Base-by-base conservation (phyloP, 129 eudicot species). In the Flaveria sonorensis region DNA sequence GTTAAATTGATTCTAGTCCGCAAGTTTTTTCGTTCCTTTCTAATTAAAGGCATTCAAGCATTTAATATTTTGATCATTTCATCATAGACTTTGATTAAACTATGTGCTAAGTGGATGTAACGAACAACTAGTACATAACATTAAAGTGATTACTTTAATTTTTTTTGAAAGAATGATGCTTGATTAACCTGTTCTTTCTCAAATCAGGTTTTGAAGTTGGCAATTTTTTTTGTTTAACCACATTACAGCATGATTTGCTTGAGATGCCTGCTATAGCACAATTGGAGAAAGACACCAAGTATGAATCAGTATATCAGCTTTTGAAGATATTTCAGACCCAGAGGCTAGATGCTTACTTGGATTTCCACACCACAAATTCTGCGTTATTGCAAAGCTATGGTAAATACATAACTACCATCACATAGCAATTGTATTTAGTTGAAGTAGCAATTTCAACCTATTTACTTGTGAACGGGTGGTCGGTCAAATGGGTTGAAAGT, bases 211-310 rank as follows among this genome's bases (percentile, higher is more conserved):
- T 11, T 56, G 11, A 45, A 48, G 8, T 56, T 69, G 39, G 57
- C 43, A 3, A 53, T 70, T 14, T 20, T 66, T 30, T 79, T n/a
- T 39, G 18, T 26, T 24, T 24, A 7, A 40, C 32, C 51, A 36
- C 50, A 21, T 62, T 64, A 72, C 89, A 93, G 98, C 89, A 86
- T 76, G 97, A 91, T 84, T 86, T 90, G 83, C 89, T 93, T 68
- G 97, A 87, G 65, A 84, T n/a, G 85, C 96, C 93, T 51, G 89
- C 97, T 52, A 85, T 93, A 73, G 82, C 84, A 20, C 98, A 93
- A 70, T 78, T 93, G 82, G 98, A 93, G 90, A 93, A 89, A 56
- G 98, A 93, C 75, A 56, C 90, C 10, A 87, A 86, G 77, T 80
- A 88, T 86, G 90, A 84, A 24, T 71, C 74, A 8, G 68, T 86